Conservation (phyloP, 129 eudicot species). For the Flaveria bidentis region DNA sequence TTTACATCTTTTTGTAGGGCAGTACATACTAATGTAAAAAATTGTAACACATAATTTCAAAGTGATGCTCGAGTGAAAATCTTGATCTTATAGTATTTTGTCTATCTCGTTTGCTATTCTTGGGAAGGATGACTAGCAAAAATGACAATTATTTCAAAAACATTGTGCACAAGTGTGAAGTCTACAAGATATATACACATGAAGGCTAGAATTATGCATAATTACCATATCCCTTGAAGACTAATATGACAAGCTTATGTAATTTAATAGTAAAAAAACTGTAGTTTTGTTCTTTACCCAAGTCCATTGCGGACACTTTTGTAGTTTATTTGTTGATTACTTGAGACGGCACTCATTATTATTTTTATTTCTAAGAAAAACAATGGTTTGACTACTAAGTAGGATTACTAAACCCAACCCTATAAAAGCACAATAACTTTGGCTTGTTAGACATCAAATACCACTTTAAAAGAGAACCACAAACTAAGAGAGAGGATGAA, state of each 20-base stretch:
- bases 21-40: no score
- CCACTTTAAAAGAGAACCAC: background rate
- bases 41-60: no score
- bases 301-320: background rate
- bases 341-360: background rate
- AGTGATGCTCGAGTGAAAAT: no score
- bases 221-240: no score
- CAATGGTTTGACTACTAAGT: background rate
- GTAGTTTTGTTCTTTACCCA: background rate
- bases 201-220: background rate
- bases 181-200: background rate
- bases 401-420: background rate
- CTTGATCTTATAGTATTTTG: no score
- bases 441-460: background rate
- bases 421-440: background rate
- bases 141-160: background rate
- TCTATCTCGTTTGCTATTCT: background rate
- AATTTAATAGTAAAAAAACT: background rate
- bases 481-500: slow-evolving; percentile 28
- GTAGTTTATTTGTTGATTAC: background rate
- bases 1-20: no score
- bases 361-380: background rate
- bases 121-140: background rate
- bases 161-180: background rate
- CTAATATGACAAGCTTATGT: background rate